Conservation (phyloP, 768 basidiomycete genomes). For the Suillus spraguei region DNA sequence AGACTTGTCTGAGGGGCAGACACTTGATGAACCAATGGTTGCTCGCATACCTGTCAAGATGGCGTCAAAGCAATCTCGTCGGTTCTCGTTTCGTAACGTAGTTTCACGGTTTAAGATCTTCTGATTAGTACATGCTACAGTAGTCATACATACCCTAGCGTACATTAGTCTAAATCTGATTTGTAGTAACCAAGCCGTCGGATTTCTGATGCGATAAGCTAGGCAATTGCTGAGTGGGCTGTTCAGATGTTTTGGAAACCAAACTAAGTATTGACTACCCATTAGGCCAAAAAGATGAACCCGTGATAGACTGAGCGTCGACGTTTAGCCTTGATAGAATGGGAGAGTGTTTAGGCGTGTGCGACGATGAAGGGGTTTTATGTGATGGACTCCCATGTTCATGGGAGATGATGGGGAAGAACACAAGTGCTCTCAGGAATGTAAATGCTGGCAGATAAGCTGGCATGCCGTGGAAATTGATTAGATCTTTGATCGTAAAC, state of each 20-base stretch:
- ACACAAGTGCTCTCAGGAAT: background rate
- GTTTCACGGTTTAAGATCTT: conserved; percentile 5
- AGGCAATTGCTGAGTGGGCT: background rate
- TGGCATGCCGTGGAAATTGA: conserved; percentile 15
- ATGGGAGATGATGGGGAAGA: conserved; percentile 11
- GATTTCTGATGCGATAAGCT: background rate
- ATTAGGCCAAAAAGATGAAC: too few species aligned
- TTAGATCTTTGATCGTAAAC: conserved; percentile 24
- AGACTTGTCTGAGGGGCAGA: conserved; percentile 43
- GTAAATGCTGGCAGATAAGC: background rate
- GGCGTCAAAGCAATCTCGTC: background rate
- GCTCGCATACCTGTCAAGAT: conserved; percentile 1
- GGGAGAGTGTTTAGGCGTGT: conserved; percentile 9
- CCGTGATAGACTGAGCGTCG: too few species aligned
- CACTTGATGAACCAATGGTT: background rate
- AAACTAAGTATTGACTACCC: too few species aligned
- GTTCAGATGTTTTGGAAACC: too few species aligned
- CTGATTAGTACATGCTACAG: background rate
- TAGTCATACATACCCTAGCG: background rate
- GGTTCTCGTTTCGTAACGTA: conserved; percentile 1
- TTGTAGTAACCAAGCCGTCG: background rate
- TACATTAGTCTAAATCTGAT: background rate
- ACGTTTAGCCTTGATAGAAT: background rate
- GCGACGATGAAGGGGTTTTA: conserved; percentile 14
- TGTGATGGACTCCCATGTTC: conserved; percentile 22